These are phyloP conservation scores for Cladosporium phlei DNA, from an alignment of 2,329 filamentous ascomycete genomes.

Conservation along the genomic window DNA sequence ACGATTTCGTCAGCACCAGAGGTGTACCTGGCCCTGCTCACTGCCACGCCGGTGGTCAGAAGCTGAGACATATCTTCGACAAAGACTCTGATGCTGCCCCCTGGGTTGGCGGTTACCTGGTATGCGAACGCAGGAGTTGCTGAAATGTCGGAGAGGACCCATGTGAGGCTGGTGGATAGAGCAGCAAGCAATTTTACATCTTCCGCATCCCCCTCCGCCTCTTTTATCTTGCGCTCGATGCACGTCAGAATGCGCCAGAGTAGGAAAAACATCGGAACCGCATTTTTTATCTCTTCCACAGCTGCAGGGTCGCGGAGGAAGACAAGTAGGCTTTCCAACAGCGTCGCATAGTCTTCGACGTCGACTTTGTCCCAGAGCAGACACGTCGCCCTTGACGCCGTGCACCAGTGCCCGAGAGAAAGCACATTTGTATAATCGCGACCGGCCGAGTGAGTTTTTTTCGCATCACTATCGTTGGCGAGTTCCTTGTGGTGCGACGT, in stretches of 20 bases:
- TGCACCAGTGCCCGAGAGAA: neutral
- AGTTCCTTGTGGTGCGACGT: slow-evolving; percentile 12
- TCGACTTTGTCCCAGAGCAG: neutral
- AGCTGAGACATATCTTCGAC: neutral
- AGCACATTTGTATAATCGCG: too few relatives aligned
- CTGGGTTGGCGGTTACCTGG: neutral
- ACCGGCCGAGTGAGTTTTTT: neutral
- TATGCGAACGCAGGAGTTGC: slow-evolving; percentile 19
- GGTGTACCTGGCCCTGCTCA: neutral
- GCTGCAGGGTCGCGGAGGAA: slow-evolving; percentile 22
- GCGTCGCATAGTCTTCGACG: slow-evolving; percentile 22
- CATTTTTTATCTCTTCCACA: too few relatives aligned
- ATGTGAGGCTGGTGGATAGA: slow-evolving; percentile 25
- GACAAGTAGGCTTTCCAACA: slow-evolving; percentile 22
- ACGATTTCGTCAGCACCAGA: neutral
- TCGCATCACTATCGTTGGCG: neutral
- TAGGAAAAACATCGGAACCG: slow-evolving; percentile 12
- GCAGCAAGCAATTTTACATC: slow-evolving; percentile 21
- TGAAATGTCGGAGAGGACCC: slow-evolving; percentile 29
- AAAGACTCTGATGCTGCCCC: neutral
- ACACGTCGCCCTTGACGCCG: neutral
- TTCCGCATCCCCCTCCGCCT: slow-evolving; percentile 7
- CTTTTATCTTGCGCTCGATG: slow-evolving; percentile 12
- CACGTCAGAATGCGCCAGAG: slow-evolving; percentile 22
- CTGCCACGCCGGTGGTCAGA: neutral